A percentile compares a stretch with the other conserved stretches of the same genome.
These are phyloP conservation scores for Biscutella laevigata DNA, from an alignment of 441 rosid genomes.

Conservation along the genomic window DNA sequence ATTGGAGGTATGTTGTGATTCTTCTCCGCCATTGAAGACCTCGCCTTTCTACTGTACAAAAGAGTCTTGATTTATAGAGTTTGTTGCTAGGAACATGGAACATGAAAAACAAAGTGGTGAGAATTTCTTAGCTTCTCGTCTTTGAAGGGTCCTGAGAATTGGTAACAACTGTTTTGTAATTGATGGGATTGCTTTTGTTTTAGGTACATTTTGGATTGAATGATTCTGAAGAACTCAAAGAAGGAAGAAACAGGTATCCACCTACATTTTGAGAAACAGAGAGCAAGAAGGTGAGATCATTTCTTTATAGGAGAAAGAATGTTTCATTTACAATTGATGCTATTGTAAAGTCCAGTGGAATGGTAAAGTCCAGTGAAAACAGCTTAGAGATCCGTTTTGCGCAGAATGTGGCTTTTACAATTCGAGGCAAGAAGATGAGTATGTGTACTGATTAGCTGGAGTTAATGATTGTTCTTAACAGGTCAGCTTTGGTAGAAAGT, in stretches of 20 bases:
- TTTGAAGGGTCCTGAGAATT: background rate
- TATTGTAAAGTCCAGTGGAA: too few species aligned
- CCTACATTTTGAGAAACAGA: slow-evolving; percentile 1
- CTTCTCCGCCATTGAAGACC: slow-evolving; percentile 46
- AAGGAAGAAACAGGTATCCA: slow-evolving; percentile 10
- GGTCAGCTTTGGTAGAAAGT: background rate
- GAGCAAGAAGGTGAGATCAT: background rate
- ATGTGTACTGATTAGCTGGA: background rate
- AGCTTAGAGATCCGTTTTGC: slow-evolving; percentile 1
- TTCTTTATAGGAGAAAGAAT: background rate
- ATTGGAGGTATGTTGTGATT: slow-evolving; percentile 58
- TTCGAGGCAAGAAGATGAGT: background rate
- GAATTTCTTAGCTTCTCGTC: background rate
- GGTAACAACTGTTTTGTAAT: too few species aligned
- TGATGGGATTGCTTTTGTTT: background rate
- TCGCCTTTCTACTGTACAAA: slow-evolving; percentile 53
- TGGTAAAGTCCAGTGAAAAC: too few species aligned
- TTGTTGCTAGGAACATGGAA: slow-evolving; percentile 9
- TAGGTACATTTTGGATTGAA: slow-evolving; percentile 23
- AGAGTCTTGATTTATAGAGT: slow-evolving; percentile 29
- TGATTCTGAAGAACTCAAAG: slow-evolving; percentile 11
- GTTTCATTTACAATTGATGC: slow-evolving; percentile 18
- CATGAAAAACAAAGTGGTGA: slow-evolving; percentile 6
- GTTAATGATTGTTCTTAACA: background rate
- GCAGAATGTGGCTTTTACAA: background rate